These are phyloP conservation scores for Yamadazyma spencermartinsiae DNA, from an alignment of 1,139 yeast genomes.

Conservation along the genomic window DNA sequence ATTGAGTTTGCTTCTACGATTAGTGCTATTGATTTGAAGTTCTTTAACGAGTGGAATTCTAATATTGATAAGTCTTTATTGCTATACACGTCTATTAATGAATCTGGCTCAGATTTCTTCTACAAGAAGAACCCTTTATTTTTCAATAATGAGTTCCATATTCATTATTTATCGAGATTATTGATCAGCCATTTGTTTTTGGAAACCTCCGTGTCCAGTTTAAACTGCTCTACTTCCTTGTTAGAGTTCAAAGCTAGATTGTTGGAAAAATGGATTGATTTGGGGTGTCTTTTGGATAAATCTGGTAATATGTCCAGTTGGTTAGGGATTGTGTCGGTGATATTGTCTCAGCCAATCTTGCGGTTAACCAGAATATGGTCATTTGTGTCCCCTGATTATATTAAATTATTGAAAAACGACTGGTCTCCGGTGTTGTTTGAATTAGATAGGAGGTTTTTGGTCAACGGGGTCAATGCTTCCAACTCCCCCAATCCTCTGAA, in stretches of 20 bases:
- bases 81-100: constrained; percentile 28
- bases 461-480: constrained; percentile 27
- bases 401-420: constrained; percentile 69
- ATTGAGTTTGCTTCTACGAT: constrained; percentile 55
- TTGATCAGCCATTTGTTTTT: constrained; percentile 70
- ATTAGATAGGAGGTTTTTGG: constrained; percentile 71
- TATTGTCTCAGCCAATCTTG: constrained; percentile 80
- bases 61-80: constrained; percentile 49
- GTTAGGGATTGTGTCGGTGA: constrained; percentile 84
- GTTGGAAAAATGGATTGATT: constrained; percentile 80
- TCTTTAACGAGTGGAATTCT: constrained; percentile 72
- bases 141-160: constrained; percentile 64
- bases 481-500: constrained; percentile 16
- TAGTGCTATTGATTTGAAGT: constrained; percentile 56
- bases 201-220: constrained; percentile 30
- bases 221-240: constrained; percentile 18
- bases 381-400: constrained; percentile 58
- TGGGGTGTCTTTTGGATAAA: constrained; percentile 76
- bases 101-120: constrained; percentile 28
- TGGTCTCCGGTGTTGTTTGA: constrained; percentile 97
- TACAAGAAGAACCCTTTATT: constrained; percentile 51
- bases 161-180: constrained; percentile 76
- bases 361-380: constrained; percentile 79
- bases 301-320: constrained; percentile 94
- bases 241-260: constrained; percentile 61